phyloP scores from a whole-genome alignment of 495 filamentous ascomycete species.

The Lindgomyces ingoldianus region DNA sequence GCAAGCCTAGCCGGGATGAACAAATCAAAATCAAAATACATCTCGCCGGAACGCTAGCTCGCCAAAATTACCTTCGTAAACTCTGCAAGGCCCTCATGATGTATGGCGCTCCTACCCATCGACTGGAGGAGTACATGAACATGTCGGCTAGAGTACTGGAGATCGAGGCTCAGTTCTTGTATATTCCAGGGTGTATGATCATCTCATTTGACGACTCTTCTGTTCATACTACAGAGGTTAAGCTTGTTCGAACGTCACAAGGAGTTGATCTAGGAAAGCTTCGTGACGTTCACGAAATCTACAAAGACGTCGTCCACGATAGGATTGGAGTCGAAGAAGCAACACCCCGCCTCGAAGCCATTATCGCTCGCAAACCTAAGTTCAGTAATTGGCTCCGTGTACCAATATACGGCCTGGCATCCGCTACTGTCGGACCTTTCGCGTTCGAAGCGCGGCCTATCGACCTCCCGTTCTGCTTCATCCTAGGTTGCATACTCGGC shows the following conservation, averaged over 20 bases:
- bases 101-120: slow-evolving; percentile 53
- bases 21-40: slow-evolving; percentile 84
- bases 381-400: slow-evolving; percentile 73
- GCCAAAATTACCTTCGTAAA: slow-evolving; percentile 81
- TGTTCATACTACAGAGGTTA: slow-evolving; percentile 91
- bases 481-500: slow-evolving; percentile 82
- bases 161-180: slow-evolving; percentile 88
- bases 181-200: slow-evolving; percentile 94
- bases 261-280: slow-evolving; percentile 84
- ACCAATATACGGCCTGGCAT: slow-evolving; percentile 80
- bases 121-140: slow-evolving; percentile 73
- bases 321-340: slow-evolving; percentile 83
- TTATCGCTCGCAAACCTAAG: slow-evolving; percentile 63
- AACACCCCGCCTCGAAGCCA: slow-evolving; percentile 65
- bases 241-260: slow-evolving; percentile 73
- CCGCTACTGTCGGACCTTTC: slow-evolving; percentile 79
- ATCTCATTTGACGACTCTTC: slow-evolving; percentile 88
- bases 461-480: slow-evolving; percentile 83
- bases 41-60: slow-evolving; percentile 78
- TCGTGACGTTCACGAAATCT: slow-evolving; percentile 81
- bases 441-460: slow-evolving; percentile 85
- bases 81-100: slow-evolving; percentile 84
- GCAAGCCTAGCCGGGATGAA: slow-evolving; percentile 51
- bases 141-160: slow-evolving; percentile 88
- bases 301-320: slow-evolving; percentile 92